phyloP scores from a whole-genome alignment of 805 yeast genomes.

The Yamadazyma tumulicola region DNA sequence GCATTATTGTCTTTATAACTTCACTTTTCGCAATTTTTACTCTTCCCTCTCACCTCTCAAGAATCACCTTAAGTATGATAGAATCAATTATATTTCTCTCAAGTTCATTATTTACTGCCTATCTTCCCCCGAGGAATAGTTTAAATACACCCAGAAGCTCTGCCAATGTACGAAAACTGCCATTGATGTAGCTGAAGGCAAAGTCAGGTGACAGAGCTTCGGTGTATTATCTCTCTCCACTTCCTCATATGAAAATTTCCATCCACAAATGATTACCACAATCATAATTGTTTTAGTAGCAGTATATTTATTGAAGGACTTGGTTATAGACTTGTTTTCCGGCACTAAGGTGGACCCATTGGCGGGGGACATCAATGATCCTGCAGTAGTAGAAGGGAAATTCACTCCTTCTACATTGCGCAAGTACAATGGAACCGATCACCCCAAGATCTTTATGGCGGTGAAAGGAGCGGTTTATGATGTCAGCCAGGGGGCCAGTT shows the following conservation, averaged over 20 bases:
- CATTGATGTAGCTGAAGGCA: too few relatives aligned
- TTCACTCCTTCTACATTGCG: slow-evolving; percentile 75
- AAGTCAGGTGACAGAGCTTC: too few relatives aligned
- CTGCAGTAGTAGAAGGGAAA: slow-evolving; percentile 39
- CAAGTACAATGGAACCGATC: slow-evolving; percentile 77
- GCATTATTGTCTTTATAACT: too few relatives aligned
- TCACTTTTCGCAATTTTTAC: too few relatives aligned
- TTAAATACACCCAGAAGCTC: too few relatives aligned
- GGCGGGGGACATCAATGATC: slow-evolving; percentile 14
- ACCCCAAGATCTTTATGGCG: slow-evolving; percentile 76
- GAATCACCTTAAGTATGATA: background rate
- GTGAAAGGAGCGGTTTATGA: slow-evolving; percentile 87
- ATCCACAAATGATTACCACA: slow-evolving; percentile 22
- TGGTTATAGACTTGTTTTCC: slow-evolving; percentile 19
- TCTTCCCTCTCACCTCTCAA: background rate
- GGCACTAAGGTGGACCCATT: slow-evolving; percentile 21
- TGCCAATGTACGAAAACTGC: too few relatives aligned
- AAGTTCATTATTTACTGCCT: too few relatives aligned
- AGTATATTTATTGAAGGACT: slow-evolving; percentile 27
- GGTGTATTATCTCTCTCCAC: too few relatives aligned
- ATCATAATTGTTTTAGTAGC: slow-evolving; percentile 29
- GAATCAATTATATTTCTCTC: background rate
- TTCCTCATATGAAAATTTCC: background rate
- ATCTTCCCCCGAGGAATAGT: too few relatives aligned
- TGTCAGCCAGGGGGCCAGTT: slow-evolving; percentile 71